A percentile compares a stretch with the other conserved stretches of the same genome.
Evolutionary conservation across 163 green algal species (phyloP).

Genomic region (Scenedesmus sp.): DNA sequence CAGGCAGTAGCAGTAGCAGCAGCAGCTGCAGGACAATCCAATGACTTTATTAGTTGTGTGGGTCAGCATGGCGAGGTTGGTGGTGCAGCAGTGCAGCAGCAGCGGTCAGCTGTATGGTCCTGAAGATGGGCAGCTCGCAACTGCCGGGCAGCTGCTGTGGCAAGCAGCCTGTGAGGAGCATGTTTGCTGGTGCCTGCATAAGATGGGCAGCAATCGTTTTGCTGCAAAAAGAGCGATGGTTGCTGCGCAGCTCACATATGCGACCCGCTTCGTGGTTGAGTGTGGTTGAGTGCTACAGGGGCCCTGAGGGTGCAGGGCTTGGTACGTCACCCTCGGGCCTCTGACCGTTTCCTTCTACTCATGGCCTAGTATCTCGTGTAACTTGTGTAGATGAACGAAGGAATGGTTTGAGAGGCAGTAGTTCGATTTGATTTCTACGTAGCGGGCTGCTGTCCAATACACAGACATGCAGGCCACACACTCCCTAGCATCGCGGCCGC

Average conservation of each 20-base stretch:
- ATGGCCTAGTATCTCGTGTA: too few relatives aligned
- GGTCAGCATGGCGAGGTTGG: background rate
- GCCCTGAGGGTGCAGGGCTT: conserved; percentile 5
- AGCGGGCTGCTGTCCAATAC: background rate
- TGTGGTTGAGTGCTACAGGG: background rate
- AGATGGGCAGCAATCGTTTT: background rate
- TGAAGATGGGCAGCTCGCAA: background rate
- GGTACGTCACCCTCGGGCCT: background rate
- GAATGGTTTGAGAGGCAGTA: background rate
- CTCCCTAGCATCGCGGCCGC: conserved; percentile 1
- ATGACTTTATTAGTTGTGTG: too few relatives aligned
- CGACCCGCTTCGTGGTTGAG: background rate
- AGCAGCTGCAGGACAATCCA: background rate
- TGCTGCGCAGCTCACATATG: background rate
- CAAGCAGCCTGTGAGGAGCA: background rate
- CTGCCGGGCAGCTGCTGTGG: background rate
- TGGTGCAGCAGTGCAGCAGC: background rate
- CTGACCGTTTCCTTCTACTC: too few relatives aligned
- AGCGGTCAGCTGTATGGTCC: background rate
- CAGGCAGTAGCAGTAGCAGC: background rate
- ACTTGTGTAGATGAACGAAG: too few relatives aligned
- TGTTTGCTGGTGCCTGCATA: too few relatives aligned
- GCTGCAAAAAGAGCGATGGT: background rate
- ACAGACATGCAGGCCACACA: conserved; percentile 36
- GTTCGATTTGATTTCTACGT: background rate